Evolutionary conservation across 1,139 yeast genomes (phyloP).

Genomic region (Maudiozyma humilis): DNA sequence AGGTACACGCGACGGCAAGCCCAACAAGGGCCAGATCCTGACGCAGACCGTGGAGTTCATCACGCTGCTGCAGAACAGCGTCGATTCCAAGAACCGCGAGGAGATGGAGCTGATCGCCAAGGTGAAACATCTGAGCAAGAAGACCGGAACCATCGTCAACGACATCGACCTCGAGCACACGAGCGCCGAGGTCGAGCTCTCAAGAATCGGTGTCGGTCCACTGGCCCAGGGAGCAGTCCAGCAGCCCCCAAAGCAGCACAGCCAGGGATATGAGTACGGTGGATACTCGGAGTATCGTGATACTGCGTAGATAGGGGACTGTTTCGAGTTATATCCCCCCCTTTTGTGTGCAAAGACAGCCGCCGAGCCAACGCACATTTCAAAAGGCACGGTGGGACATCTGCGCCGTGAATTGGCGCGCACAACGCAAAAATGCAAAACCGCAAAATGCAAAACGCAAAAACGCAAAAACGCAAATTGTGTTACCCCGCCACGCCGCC

Average conservation of each 20-base stretch:
- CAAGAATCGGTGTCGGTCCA: conserved; percentile 77
- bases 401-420: not conserved
- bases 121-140: conserved; percentile 42
- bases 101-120: conserved; percentile 67
- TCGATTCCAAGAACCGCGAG: conserved; percentile 67
- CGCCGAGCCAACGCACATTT: too few species aligned
- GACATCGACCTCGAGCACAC: conserved; percentile 53
- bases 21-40: conserved; percentile 86
- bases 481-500: too few species aligned
- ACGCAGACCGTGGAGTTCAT: conserved; percentile 81
- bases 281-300: conserved; percentile 33
- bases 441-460: not conserved
- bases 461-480: not conserved
- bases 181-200: conserved; percentile 71
- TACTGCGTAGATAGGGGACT: not conserved
- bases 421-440: not conserved
- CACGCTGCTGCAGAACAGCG: conserved; percentile 59
- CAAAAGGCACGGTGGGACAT: not conserved
- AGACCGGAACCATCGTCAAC: conserved; percentile 32
- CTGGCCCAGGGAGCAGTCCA: conserved; percentile 22
- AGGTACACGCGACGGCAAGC: conserved; percentile 66
- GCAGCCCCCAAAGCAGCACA: conserved; percentile 10
- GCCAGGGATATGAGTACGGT: conserved; percentile 26
- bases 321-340: not conserved
- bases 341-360: not conserved